These are phyloP conservation scores for Botrytis galanthina DNA, from an alignment of 2,329 filamentous ascomycete genomes.

Conservation along the genomic window DNA sequence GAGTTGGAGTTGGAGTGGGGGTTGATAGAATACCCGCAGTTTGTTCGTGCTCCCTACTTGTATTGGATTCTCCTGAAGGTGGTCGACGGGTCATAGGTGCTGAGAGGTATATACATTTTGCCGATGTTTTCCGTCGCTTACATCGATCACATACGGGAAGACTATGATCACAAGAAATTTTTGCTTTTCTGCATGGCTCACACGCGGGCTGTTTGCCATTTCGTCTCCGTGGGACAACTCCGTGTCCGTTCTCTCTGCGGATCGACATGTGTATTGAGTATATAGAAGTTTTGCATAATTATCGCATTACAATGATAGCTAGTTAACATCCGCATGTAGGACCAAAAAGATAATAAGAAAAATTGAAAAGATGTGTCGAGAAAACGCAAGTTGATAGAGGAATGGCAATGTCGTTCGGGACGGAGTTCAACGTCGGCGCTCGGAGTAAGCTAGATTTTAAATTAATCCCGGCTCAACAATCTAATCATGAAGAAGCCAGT, in stretches of 20 bases:
- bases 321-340: neutral
- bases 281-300: neutral
- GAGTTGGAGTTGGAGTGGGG: neutral
- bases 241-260: neutral
- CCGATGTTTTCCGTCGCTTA: conserved; percentile 29
- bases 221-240: conserved; percentile 27
- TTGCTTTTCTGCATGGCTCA: conserved; percentile 34
- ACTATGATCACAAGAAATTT: conserved; percentile 35
- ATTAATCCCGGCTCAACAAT: neutral
- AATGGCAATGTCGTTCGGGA: neutral
- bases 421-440: conserved; percentile 6
- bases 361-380: neutral
- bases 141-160: conserved; percentile 34
- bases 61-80: neutral
- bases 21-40: conserved; percentile 5
- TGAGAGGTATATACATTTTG: conserved; percentile 33
- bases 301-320: neutral
- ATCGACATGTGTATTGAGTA: neutral
- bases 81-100: conserved; percentile 34
- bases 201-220: conserved; percentile 35
- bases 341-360: neutral
- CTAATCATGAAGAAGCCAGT: neutral
- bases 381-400: neutral
- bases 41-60: neutral
- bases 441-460: neutral